Evolutionary conservation across 441 rosid genomes (phyloP).

Genomic region (Pelargonium fulgidum): DNA sequence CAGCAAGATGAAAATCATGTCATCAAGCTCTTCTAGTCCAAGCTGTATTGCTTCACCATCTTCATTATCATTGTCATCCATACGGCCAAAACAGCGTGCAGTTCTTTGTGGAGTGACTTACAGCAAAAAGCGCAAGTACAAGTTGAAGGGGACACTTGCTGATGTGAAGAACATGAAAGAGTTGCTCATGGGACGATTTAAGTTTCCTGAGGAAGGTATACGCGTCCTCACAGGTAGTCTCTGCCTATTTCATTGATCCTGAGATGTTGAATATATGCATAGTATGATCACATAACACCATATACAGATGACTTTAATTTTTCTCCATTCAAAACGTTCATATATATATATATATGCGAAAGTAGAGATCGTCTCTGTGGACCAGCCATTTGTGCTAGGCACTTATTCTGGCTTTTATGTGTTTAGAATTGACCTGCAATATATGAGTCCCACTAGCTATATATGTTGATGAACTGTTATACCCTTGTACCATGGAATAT

Average conservation of each 20-base stretch:
- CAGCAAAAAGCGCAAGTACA: conserved; percentile 17
- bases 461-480: neutral
- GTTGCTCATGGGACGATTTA: conserved; percentile 17
- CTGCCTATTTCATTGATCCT: neutral
- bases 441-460: neutral
- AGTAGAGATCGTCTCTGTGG: neutral
- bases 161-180: conserved; percentile 24
- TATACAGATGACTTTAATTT: neutral
- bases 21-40: neutral
- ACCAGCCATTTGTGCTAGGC: neutral
- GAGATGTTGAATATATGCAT: neutral
- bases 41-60: neutral
- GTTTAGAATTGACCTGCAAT: neutral
- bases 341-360: neutral
- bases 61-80: neutral
- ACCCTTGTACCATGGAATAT: neutral
- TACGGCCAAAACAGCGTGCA: conserved; percentile 18
- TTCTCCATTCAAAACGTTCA: neutral
- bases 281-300: neutral
- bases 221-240: conserved; percentile 21
- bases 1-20: neutral
- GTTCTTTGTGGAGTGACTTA: conserved; percentile 21
- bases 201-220: conserved; percentile 20
- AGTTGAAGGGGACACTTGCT: conserved; percentile 22
- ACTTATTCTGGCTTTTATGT: neutral